Evolutionary conservation across 305 asterid genomes (phyloP).

Genomic region (Solanum hybrid): DNA sequence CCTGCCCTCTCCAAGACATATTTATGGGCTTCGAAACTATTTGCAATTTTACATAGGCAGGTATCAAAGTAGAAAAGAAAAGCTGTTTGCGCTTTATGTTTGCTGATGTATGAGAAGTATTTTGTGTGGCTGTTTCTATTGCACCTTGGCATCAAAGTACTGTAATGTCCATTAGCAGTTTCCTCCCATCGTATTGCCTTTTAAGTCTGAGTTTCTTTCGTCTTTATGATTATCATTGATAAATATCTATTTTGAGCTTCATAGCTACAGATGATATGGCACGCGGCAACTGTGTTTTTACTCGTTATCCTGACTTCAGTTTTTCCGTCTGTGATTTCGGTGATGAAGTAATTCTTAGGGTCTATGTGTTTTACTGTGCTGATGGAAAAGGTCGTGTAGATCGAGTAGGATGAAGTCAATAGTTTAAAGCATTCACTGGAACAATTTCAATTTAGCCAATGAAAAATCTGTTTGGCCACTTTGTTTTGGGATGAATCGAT

Average conservation of each 20-base stretch:
- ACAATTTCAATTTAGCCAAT: conserved; percentile 2
- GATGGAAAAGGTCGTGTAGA: background rate
- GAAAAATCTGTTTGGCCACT: background rate
- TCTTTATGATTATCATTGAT: background rate
- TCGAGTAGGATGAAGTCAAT: background rate
- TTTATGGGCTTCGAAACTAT: background rate
- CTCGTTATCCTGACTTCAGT: background rate
- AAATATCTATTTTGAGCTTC: background rate
- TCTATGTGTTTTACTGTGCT: background rate
- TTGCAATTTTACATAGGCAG: background rate
- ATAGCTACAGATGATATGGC: background rate
- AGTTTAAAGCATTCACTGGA: background rate
- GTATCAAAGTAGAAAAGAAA: background rate
- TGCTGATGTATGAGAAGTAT: background rate
- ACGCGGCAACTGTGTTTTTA: background rate
- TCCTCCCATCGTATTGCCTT: background rate
- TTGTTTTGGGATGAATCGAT: background rate
- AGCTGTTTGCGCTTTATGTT: background rate
- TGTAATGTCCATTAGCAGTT: background rate
- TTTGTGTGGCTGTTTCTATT: background rate
- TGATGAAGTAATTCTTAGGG: background rate
- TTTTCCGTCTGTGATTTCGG: background rate
- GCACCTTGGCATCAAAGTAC: background rate
- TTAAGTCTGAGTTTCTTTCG: background rate
- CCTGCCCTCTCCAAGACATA: background rate